phyloP scores from a whole-genome alignment of 169 alveolate genomes.

The Plasmodium berghei region DNA sequence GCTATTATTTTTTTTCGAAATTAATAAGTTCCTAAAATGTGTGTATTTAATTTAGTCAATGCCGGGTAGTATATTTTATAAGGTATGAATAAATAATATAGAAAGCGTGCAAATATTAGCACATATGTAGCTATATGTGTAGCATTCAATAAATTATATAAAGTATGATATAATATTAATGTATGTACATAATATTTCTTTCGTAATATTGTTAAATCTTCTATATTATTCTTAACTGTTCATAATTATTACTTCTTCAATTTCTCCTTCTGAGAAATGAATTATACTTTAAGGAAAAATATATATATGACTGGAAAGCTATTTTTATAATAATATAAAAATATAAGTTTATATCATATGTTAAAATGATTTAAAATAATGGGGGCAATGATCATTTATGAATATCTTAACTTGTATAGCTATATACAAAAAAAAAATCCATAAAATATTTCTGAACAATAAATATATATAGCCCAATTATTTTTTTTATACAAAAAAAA shows the following conservation, averaged over 20 bases:
- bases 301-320: neutral
- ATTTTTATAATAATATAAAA: slow-evolving; percentile 3
- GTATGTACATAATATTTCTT: slow-evolving; percentile 54
- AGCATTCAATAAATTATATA: slow-evolving; percentile 1
- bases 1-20: too few relatives aligned
- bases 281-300: neutral
- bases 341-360: neutral
- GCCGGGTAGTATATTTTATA: slow-evolving; percentile 9
- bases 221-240: slow-evolving; percentile 3
- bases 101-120: slow-evolving; percentile 1
- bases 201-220: slow-evolving; percentile 1
- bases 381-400: neutral
- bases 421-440: slow-evolving; percentile 8
- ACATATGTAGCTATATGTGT: slow-evolving; percentile 22
- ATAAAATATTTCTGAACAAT: slow-evolving; percentile 21
- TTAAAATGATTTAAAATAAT: neutral
- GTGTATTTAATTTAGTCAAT: slow-evolving; percentile 2
- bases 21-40: slow-evolving; percentile 3
- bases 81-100: neutral
- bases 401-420: slow-evolving; percentile 1
- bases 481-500: slow-evolving; percentile 3
- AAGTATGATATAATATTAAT: slow-evolving; percentile 30
- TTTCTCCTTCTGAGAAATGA: slow-evolving; percentile 7
- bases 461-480: slow-evolving; percentile 13
- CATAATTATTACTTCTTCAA: slow-evolving; percentile 12